Evolutionary conservation across 1,284 basidiomycete genomes (phyloP), one percentile per base, ranked within the genome.

Genomic region (Trametes versicolor): DNA sequence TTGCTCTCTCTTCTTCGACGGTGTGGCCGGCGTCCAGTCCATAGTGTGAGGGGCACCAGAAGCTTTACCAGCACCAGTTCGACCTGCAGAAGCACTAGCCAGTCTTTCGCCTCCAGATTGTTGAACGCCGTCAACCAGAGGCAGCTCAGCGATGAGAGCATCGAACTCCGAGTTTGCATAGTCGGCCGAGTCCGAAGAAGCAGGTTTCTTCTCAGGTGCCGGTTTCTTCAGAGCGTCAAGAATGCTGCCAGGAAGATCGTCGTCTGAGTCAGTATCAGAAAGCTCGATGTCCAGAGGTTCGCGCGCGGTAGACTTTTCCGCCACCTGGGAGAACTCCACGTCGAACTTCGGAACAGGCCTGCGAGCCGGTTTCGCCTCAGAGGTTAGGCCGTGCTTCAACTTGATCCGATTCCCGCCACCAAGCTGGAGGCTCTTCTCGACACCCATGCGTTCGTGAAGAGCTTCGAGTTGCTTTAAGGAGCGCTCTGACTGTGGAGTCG

Each of bases 311-410:
- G 69, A 67, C 37, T 68, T 68, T 32, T 75, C 73, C 47, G 84
- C 79, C 58, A 90, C 70, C 47, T 82, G 79, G 7, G 82, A 74
- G 56, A 90, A 82, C 54, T 85, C 77, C n/a, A 90, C 66, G 64
- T 86, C 79, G 67, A 88, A 88, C 65, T 85, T 78, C 9, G 83
- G 82, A 13, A 68, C 64, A 10, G 67, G 72, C 72, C 77, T 81
- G 64, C 70, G 72, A 58, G 73, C 58, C 45, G 36, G 62, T 55
- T 34, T 67, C 21, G 56, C 32, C 32, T 54, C 58, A 37, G 64
- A 63, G 27, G 54, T 34, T 62, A 64, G 55, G 13, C 78, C 70
- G 7, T 36, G 36, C 8, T 81, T 77, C 15, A 85, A 68, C 72
- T 86, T 88, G 71, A 86, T 74, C 29, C 84, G 81, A 65, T 76